Conservation (phyloP, 331 rosid species). For the Phaseolus coccineus region DNA sequence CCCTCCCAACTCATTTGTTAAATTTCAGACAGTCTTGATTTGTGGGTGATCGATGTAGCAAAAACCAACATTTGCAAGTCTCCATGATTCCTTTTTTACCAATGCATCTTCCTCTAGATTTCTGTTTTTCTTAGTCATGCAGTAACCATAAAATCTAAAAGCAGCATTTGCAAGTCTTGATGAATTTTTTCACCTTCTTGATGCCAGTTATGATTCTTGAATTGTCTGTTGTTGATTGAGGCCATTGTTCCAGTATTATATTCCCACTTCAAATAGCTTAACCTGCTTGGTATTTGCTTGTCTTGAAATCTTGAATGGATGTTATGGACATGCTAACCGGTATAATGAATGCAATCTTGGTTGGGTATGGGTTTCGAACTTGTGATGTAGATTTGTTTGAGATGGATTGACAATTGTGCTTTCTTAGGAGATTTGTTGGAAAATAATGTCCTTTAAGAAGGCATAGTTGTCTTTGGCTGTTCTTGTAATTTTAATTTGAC, state of each 20-base stretch:
- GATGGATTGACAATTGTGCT: constrained; percentile 8
- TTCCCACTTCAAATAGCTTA: constrained; percentile 7
- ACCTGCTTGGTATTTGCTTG: not conserved
- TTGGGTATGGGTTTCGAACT: too few relatives aligned
- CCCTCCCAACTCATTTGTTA: not conserved
- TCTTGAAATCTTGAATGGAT: constrained; percentile 18
- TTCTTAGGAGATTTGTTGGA: not conserved
- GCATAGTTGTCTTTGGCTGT: not conserved
- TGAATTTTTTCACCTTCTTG: not conserved
- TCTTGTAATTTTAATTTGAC: not conserved
- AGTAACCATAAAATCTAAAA: too few relatives aligned
- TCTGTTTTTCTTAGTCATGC: too few relatives aligned
- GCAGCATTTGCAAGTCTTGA: too few relatives aligned
- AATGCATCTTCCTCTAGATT: not conserved
- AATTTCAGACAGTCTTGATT: not conserved
- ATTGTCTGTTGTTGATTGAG: not conserved
- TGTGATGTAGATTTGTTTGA: not conserved
- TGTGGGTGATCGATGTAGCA: not conserved
- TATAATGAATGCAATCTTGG: not conserved
- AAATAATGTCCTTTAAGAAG: constrained; percentile 4
- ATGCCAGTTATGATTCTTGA: not conserved
- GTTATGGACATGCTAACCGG: not conserved
- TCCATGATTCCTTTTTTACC: too few relatives aligned
- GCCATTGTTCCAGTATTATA: not conserved
- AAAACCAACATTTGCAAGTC: too few relatives aligned